A percentile compares a stretch with the other conserved stretches of the same genome.
Conservation (phyloP, 2,329 filamentous ascomycete genomes). For the Hortaea sp. region DNA sequence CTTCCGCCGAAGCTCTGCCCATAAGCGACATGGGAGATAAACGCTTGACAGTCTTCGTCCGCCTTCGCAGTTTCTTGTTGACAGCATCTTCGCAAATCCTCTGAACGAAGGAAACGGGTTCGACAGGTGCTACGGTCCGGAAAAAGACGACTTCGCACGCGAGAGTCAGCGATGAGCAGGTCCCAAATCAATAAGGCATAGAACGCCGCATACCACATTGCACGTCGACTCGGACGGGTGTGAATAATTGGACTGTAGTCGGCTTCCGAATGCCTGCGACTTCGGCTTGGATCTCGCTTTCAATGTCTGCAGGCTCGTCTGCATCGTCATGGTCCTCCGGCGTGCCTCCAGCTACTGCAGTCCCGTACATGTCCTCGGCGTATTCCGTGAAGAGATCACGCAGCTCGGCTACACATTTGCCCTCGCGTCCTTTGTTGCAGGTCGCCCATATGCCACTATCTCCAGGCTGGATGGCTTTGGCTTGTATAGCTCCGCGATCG, state of each 20-base stretch:
- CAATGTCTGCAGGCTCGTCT: constrained; percentile 48
- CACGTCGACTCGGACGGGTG: constrained; percentile 44
- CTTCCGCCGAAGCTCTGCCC: constrained; percentile 58
- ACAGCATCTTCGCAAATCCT: constrained; percentile 48
- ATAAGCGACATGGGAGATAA: constrained; percentile 50
- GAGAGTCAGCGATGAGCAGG: constrained; percentile 6
- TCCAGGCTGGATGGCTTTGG: constrained; percentile 48
- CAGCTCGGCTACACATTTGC: constrained; percentile 59
- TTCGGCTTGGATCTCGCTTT: constrained; percentile 62
- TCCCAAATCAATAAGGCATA: neutral
- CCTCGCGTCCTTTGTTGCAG: constrained; percentile 61
- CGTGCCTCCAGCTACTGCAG: constrained; percentile 28
- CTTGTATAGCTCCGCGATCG: constrained; percentile 16
- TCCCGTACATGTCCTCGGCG: constrained; percentile 45
- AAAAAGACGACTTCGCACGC: constrained; percentile 45
- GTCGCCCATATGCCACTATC: constrained; percentile 71
- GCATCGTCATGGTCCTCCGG: constrained; percentile 29
- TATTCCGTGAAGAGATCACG: constrained; percentile 56
- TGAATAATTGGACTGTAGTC: constrained; percentile 39
- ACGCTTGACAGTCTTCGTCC: constrained; percentile 49
- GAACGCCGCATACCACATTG: constrained; percentile 37
- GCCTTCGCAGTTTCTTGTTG: constrained; percentile 38
- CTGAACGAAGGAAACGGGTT: constrained; percentile 51
- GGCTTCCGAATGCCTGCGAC: constrained; percentile 52
- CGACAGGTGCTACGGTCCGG: constrained; percentile 45